Percentiles rank a stretch among this genome's conserved stretches.
Conservation (phyloP, 2,329 filamentous ascomycete species). For the Epichloe amarillans region DNA sequence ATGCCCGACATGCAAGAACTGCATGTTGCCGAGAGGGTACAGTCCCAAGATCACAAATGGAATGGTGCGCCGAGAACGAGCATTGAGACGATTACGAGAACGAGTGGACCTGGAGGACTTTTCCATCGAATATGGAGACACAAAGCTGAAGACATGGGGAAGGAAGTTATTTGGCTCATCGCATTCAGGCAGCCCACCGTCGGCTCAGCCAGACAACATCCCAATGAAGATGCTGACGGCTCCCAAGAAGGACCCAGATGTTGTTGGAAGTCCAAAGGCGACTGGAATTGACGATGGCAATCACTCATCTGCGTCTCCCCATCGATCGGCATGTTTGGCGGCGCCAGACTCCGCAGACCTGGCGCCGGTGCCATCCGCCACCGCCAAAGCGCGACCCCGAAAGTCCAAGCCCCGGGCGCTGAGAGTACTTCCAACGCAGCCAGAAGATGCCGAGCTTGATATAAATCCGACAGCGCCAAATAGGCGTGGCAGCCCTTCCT, state of each 20-base stretch:
- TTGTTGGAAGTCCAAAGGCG: neutral
- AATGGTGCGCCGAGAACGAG: conserved; percentile 73
- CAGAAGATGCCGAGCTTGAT: conserved; percentile 20
- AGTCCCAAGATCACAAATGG: conserved; percentile 64
- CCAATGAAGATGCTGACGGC: conserved; percentile 14
- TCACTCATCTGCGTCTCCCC: neutral
- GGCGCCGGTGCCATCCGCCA: conserved; percentile 8
- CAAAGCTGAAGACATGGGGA: conserved; percentile 23
- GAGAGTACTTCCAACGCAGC: conserved; percentile 24
- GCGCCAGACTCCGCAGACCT: conserved; percentile 7
- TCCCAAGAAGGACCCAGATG: conserved; percentile 1
- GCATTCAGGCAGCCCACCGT: conserved; percentile 7
- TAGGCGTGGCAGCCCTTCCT: conserved; percentile 28
- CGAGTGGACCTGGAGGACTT: conserved; percentile 31
- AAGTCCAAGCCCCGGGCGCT: conserved; percentile 17
- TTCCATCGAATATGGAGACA: conserved; percentile 19
- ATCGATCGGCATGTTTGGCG: conserved; percentile 4
- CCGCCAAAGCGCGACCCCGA: conserved; percentile 12
- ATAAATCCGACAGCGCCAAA: conserved; percentile 14
- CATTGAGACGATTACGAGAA: conserved; percentile 47
- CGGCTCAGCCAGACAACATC: conserved; percentile 10
- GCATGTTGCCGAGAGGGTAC: conserved; percentile 56
- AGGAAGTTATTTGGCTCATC: conserved; percentile 21
- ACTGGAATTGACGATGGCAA: neutral
- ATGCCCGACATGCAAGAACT: conserved; percentile 83